These are phyloP conservation scores for Leucogyrophana mollusca DNA, from an alignment of 768 basidiomycete species.

Conservation along the genomic window DNA sequence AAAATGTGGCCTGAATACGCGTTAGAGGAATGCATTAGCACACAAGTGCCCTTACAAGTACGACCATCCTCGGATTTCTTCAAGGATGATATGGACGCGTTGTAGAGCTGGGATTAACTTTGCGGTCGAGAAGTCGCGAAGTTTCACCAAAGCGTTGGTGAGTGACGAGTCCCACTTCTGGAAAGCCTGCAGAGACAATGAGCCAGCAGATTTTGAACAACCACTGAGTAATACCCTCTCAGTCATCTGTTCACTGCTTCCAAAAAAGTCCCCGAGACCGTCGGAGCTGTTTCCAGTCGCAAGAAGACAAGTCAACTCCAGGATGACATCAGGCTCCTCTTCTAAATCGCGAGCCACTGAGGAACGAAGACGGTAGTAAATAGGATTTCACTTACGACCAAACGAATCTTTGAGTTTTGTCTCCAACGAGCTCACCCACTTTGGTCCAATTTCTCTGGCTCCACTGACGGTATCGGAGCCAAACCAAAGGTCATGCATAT, in stretches of 20 bases:
- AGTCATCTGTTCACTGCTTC: slow-evolving; percentile 77
- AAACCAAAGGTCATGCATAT: slow-evolving; percentile 73
- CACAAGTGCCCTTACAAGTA: slow-evolving; percentile 49
- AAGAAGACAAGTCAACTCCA: slow-evolving; percentile 71
- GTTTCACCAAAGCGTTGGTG: slow-evolving; percentile 63
- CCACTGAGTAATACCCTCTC: slow-evolving; percentile 55
- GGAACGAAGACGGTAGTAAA: neutral
- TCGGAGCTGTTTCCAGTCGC: slow-evolving; percentile 73
- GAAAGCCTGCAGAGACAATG: slow-evolving; percentile 51
- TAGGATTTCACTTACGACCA: slow-evolving; percentile 47
- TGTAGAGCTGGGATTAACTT: slow-evolving; percentile 73
- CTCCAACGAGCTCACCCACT: slow-evolving; percentile 69
- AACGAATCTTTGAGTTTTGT: slow-evolving; percentile 63
- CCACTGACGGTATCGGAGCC: slow-evolving; percentile 66
- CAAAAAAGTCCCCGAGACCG: slow-evolving; percentile 69
- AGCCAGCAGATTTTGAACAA: slow-evolving; percentile 12
- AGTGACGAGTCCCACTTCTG: slow-evolving; percentile 83
- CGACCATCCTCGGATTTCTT: slow-evolving; percentile 81
- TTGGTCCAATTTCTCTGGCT: slow-evolving; percentile 69
- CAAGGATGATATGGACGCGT: slow-evolving; percentile 69
- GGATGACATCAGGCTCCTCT: slow-evolving; percentile 57
- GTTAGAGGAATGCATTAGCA: slow-evolving; percentile 5
- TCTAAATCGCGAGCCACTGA: slow-evolving; percentile 37
- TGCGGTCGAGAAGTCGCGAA: slow-evolving; percentile 73
- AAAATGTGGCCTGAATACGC: slow-evolving; percentile 52